Percentiles rank a stretch among this genome's conserved stretches.
These are phyloP conservation scores for Euphorbia pulcherrima DNA, from an alignment of 345 rosid species.

Conservation along the genomic window DNA sequence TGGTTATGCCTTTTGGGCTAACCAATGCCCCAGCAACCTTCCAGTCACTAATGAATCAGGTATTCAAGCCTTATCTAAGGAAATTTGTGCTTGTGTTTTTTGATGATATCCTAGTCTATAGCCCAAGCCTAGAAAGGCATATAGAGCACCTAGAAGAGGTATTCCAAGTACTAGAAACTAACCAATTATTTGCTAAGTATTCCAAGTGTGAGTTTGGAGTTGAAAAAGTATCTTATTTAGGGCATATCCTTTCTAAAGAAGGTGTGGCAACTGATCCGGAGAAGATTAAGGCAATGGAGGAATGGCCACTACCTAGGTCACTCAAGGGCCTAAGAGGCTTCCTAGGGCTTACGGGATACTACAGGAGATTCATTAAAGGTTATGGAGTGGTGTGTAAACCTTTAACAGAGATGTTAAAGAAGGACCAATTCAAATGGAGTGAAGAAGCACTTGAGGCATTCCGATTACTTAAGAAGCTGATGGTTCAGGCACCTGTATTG, in stretches of 20 bases:
- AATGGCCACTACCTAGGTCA: background rate
- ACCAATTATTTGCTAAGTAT: too few species aligned
- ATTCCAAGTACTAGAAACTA: background rate
- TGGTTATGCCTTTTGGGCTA: background rate
- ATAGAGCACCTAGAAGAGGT: background rate
- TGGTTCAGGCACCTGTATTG: background rate
- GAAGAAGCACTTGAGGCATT: background rate
- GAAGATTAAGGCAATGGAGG: background rate
- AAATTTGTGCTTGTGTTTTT: background rate
- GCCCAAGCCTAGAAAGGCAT: background rate
- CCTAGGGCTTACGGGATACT: too few species aligned
- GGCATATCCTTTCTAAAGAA: too few species aligned
- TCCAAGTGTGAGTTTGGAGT: background rate
- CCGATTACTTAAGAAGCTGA: background rate
- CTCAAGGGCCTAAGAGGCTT: too few species aligned
- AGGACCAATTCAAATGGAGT: background rate
- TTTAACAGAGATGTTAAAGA: background rate
- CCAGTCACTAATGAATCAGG: background rate
- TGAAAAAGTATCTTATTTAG: too few species aligned
- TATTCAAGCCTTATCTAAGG: too few species aligned
- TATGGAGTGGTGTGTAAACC: background rate
- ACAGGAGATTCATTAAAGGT: too few species aligned
- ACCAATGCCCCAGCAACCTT: background rate
- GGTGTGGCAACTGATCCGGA: background rate
- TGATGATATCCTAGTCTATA: background rate